Percentiles rank a stretch among this genome's conserved stretches.
Evolutionary conservation across 2,329 filamentous ascomycete genomes (phyloP).

Genomic region (Pseudocercospora ulei): DNA sequence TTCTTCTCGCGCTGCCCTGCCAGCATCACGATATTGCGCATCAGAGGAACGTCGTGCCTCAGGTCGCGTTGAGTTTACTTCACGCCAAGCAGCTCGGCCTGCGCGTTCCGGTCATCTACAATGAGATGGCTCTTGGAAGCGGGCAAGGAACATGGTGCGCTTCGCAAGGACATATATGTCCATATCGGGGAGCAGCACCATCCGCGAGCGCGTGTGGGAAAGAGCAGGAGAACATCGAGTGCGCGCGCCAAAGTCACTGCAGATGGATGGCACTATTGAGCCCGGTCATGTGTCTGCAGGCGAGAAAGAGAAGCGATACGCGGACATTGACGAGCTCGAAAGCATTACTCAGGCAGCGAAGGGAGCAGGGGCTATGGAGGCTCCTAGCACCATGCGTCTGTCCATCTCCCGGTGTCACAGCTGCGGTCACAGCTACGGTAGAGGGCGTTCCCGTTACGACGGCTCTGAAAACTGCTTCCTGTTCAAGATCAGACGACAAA

Average conservation of each 20-base stretch:
- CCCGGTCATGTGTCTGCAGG: slow-evolving; percentile 27
- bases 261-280: slow-evolving; percentile 27
- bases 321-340: slow-evolving; percentile 63
- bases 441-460: slow-evolving; percentile 5
- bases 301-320: slow-evolving; percentile 47
- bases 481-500: slow-evolving; percentile 1
- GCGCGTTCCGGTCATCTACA: slow-evolving; percentile 68
- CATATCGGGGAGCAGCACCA: slow-evolving; percentile 87
- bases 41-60: slow-evolving; percentile 71
- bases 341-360: slow-evolving; percentile 58
- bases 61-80: slow-evolving; percentile 67
- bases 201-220: slow-evolving; percentile 71
- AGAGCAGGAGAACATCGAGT: slow-evolving; percentile 42
- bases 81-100: slow-evolving; percentile 61
- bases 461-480: background rate
- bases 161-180: slow-evolving; percentile 66
- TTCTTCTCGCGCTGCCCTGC: slow-evolving; percentile 71
- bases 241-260: slow-evolving; percentile 26
- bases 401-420: too few relatives aligned
- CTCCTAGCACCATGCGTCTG: slow-evolving; percentile 45
- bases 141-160: slow-evolving; percentile 66
- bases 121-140: too few relatives aligned
- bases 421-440: slow-evolving; percentile 1
- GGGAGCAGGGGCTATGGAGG: slow-evolving; percentile 64
- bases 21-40: slow-evolving; percentile 80